These are phyloP conservation scores for Starmerella tilneyi DNA, from an alignment of 805 yeast genomes.

Conservation along the genomic window DNA sequence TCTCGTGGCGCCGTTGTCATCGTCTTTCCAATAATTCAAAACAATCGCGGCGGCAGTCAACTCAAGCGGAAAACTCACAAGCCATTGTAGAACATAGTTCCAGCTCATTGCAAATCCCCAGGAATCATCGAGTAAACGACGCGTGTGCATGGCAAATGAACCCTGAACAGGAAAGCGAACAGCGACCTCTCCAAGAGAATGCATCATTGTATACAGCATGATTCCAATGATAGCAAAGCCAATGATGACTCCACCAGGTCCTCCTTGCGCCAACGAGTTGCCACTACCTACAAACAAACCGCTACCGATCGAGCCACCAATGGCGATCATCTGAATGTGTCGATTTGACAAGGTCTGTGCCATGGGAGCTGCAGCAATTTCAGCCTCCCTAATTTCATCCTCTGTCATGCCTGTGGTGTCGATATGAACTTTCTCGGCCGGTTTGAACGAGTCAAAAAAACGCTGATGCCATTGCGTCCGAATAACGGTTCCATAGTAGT, in stretches of 20 bases:
- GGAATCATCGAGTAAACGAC: conserved; percentile 51
- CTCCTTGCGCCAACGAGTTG: conserved; percentile 37
- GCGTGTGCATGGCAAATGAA: conserved; percentile 46
- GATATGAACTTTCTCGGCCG: conserved; percentile 15
- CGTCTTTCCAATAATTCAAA: conserved; percentile 40
- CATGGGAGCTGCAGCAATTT: conserved; percentile 23
- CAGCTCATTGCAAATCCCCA: conserved; percentile 59
- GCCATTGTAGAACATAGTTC: conserved; percentile 53
- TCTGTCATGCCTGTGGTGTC: conserved; percentile 25
- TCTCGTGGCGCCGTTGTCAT: conserved; percentile 52
- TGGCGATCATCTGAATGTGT: conserved; percentile 47
- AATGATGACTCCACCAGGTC: conserved; percentile 43
- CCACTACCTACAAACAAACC: conserved; percentile 48
- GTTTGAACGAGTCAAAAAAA: conserved; percentile 22
- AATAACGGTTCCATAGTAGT: background rate
- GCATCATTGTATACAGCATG: conserved; percentile 50
- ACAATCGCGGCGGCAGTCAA: conserved; percentile 50
- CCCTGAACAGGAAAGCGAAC: conserved; percentile 54
- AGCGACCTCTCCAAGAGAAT: conserved; percentile 56
- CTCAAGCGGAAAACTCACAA: conserved; percentile 53
- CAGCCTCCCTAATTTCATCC: conserved; percentile 18
- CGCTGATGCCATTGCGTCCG: conserved; percentile 3
- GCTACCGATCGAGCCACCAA: conserved; percentile 75
- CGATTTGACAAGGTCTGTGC: conserved; percentile 28
- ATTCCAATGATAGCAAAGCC: conserved; percentile 42